Percentiles rank a stretch among this genome's conserved stretches.
These are phyloP conservation scores for Clitoria ternatea DNA, from an alignment of 306 rosid species.

Conservation along the genomic window DNA sequence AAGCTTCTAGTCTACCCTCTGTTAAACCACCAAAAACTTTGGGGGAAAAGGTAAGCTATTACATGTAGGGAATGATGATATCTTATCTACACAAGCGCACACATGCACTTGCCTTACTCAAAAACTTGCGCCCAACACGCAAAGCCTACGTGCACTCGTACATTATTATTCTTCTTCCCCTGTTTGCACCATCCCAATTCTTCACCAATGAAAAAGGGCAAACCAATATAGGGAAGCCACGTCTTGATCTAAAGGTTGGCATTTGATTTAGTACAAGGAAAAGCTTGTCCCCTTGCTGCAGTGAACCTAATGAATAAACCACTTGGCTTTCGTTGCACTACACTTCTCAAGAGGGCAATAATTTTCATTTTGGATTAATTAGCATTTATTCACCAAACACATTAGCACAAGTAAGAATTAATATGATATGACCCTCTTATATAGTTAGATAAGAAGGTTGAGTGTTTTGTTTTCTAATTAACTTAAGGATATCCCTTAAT, in stretches of 20 bases:
- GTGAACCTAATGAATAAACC: constrained; percentile 27
- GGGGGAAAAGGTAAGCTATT: constrained; percentile 40
- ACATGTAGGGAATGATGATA: constrained; percentile 55
- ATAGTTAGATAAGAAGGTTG: background rate
- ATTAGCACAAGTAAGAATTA: background rate
- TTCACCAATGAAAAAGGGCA: constrained; percentile 1
- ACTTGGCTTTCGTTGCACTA: constrained; percentile 15
- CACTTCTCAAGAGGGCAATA: background rate
- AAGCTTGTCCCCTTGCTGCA: constrained; percentile 31
- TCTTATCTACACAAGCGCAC: constrained; percentile 33
- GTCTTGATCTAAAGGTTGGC: constrained; percentile 35
- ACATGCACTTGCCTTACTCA: constrained; percentile 44
- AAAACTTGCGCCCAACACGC: constrained; percentile 69
- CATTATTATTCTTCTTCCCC: constrained; percentile 48
- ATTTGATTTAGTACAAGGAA: constrained; percentile 2
- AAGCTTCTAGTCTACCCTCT: constrained; percentile 25
- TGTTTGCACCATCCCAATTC: constrained; percentile 29
- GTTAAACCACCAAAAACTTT: constrained; percentile 39
- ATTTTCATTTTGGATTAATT: background rate
- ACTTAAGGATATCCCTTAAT: no score
- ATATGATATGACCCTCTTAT: background rate
- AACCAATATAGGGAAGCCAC: constrained; percentile 20
- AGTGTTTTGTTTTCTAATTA: background rate
- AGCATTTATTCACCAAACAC: background rate
- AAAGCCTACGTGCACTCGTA: constrained; percentile 73